Base-by-base conservation (phyloP, 2,329 filamentous ascomycete species). In the Clarireedia monteithiana region DNA sequence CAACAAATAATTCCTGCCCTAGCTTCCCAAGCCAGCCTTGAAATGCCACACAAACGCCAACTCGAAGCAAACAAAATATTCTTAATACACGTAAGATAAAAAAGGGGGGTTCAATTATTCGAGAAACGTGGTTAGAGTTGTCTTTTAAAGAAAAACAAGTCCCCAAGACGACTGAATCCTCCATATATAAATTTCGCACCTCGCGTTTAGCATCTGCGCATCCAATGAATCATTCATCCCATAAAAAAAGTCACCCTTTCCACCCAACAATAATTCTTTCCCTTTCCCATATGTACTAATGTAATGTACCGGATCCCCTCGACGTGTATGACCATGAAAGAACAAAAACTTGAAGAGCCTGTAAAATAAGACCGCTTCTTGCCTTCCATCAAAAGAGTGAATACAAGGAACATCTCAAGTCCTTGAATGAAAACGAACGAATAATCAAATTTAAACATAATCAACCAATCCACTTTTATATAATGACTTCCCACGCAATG, bases 381-480 rank as follows among this genome's bases (percentile, higher is more conserved):
- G 30, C 30, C 30, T 34, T 34, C 12, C 9, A 9, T 34, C 10
- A 34, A 34, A 34, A 7, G n/a, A 44, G 40, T 17, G 20, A 44
- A 44, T 23, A 24, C 17, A 20, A 23, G 17, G 23, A 17, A 17
- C 40, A 20, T 23, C 40, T 20, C 23, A 12, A 44, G 23, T 36
- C 10, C 26, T 48, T 26, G 6, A 14, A 27, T 6, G 24, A 48
- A 55, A 69, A 47, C 2, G 14, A 6, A n/a, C 4, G 20, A 47
- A 23, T 24, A 14, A 47, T 27, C 20, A 23, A 26, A 27, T 26
- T 27, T n/a, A 26, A 42, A 42, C 3, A 42, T n/a, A 42, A n/a
- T 17, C 5, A 42, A 42, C 9, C 36, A 15, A 44, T 0, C 44
- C 36, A 50, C 48, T 56, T 56, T 39, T 56, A 26, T 52, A 56